Conservation (phyloP, 768 basidiomycete genomes). For the Trametes cingulata region DNA sequence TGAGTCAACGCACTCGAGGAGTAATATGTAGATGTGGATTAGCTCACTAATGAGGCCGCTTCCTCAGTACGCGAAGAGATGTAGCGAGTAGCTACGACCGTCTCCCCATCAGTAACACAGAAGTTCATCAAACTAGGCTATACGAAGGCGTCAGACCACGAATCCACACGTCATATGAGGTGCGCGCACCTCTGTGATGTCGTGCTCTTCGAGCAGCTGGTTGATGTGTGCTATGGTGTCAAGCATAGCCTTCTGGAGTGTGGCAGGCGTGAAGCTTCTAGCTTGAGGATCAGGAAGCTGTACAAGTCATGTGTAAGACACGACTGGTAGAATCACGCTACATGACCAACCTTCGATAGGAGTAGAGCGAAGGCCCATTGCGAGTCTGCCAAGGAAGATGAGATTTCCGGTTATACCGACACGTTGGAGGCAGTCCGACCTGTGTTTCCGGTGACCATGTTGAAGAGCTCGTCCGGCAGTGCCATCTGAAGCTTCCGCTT, state of each 20-base stretch:
- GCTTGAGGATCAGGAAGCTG: constrained; percentile 84
- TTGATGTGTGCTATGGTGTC: constrained; percentile 85
- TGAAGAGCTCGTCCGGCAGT: constrained; percentile 82
- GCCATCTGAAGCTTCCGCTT: constrained; percentile 78
- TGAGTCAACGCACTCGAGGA: background rate
- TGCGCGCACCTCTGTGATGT: constrained; percentile 63
- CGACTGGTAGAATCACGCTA: background rate
- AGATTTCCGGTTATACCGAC: background rate
- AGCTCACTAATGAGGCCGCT: constrained; percentile 80
- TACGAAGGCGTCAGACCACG: constrained; percentile 1
- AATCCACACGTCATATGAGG: background rate
- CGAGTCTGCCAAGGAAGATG: constrained; percentile 57
- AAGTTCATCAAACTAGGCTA: constrained; percentile 94
- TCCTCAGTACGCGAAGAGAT: constrained; percentile 90
- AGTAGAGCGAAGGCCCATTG: constrained; percentile 97
- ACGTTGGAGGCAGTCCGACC: constrained; percentile 44
- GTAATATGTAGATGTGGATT: background rate
- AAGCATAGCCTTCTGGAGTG: constrained; percentile 83
- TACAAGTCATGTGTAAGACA: background rate
- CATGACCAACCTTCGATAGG: constrained; percentile 64
- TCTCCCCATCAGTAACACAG: constrained; percentile 93
- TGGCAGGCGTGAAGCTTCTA: constrained; percentile 66
- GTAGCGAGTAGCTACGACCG: constrained; percentile 92
- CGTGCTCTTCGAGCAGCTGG: constrained; percentile 66
- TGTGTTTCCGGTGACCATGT: constrained; percentile 90